Evolutionary conservation across 108 stramenopile species (phyloP).

Genomic region (Cyclostephanos invisitatus): DNA sequence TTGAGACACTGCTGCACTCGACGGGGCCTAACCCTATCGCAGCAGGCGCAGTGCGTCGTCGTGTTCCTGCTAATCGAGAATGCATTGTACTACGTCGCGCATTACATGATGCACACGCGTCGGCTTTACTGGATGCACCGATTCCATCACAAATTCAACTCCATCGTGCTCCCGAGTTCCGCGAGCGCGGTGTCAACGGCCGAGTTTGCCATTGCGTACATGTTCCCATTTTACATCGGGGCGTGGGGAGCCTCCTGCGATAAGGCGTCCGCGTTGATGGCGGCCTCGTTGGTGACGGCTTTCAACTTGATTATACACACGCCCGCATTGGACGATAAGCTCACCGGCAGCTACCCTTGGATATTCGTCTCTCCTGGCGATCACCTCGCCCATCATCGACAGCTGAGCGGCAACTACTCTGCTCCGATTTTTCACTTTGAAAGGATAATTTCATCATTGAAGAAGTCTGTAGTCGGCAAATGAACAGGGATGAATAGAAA

Average conservation of each 20-base stretch:
- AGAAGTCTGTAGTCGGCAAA: constrained; percentile 3
- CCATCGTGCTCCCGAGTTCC: constrained; percentile 44
- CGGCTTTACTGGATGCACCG: constrained; percentile 46
- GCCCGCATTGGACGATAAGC: constrained; percentile 49
- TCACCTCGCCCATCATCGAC: constrained; percentile 62
- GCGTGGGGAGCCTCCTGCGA: constrained; percentile 36
- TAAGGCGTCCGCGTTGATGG: constrained; percentile 23
- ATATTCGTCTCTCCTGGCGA: constrained; percentile 52
- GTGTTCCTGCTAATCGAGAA: constrained; percentile 37
- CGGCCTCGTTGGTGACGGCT: constrained; percentile 36
- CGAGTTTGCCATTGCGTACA: constrained; percentile 56
- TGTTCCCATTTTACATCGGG: constrained; percentile 53
- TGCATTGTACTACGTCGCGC: constrained; percentile 27
- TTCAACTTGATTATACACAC: constrained; percentile 60
- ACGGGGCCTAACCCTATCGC: constrained; percentile 14
- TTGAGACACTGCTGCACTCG: constrained; percentile 31
- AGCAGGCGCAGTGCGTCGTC: constrained; percentile 18
- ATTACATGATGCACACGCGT: constrained; percentile 36
- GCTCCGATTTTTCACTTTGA: constrained; percentile 59
- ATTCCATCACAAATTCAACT: constrained; percentile 60
- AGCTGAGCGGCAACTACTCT: constrained; percentile 55
- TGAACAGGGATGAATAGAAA: neutral
- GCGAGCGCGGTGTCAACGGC: constrained; percentile 52
- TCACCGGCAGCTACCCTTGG: constrained; percentile 40
- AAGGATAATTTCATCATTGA: constrained; percentile 23